These are phyloP conservation scores for Solanum habrochaites DNA, from an alignment of 257 asterid species.

Conservation along the genomic window DNA sequence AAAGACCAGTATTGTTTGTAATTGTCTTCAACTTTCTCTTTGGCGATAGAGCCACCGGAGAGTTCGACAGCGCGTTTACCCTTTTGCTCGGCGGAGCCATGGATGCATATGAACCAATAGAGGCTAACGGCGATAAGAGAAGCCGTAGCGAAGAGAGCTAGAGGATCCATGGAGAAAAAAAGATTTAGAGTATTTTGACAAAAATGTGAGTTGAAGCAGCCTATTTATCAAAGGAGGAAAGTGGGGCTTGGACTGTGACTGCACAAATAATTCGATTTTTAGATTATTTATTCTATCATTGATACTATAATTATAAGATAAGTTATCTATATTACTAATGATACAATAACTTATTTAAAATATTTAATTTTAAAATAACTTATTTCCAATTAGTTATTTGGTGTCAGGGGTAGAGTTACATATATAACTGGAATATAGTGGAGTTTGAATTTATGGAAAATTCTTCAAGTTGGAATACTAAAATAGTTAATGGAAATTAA, in stretches of 20 bases:
- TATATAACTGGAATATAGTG: not conserved
- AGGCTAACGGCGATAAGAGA: conserved; percentile 44
- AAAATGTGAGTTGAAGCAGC: not conserved
- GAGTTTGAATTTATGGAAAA: not conserved
- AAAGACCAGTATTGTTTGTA: conserved; percentile 74
- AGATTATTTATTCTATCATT: too few species aligned
- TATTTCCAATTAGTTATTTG: not conserved
- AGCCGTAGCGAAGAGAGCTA: conserved; percentile 46
- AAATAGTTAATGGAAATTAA: not conserved
- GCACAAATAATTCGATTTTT: not conserved
- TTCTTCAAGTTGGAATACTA: not conserved
- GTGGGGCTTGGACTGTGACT: not conserved
- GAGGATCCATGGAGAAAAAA: conserved; percentile 25
- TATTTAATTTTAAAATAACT: too few species aligned
- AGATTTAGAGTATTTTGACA: not conserved
- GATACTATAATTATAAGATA: too few species aligned
- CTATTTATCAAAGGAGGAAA: not conserved
- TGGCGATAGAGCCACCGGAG: conserved; percentile 67
- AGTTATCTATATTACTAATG: too few species aligned
- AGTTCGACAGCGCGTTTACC: conserved; percentile 60
- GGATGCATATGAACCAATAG: conserved; percentile 55
- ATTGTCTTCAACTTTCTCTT: conserved; percentile 42
- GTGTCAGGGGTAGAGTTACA: not conserved
- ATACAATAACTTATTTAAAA: too few species aligned
- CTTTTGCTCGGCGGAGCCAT: conserved; percentile 62